Conservation (phyloP, 257 asterid species). For the Catharanthus roseus region DNA sequence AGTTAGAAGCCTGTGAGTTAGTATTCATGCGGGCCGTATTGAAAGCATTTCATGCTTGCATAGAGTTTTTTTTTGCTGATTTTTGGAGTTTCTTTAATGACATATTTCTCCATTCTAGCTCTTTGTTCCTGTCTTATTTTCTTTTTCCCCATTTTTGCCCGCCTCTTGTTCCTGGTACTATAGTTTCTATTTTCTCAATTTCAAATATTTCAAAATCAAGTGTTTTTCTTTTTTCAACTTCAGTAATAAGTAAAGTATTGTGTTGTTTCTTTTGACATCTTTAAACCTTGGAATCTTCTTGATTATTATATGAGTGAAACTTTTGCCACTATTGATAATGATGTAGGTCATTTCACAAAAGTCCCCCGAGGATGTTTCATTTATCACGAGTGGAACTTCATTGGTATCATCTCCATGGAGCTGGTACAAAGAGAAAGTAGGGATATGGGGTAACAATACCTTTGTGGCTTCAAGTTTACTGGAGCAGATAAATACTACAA, state of each 20-base stretch:
- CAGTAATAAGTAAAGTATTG: conserved; percentile 7
- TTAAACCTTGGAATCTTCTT: not conserved
- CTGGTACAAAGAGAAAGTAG: conserved; percentile 62
- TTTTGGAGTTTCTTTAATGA: no score
- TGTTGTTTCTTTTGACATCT: no score
- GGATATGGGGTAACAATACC: conserved; percentile 43
- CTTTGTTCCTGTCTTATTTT: no score
- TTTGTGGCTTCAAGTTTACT: conserved; percentile 41
- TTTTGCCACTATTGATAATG: conserved; percentile 15
- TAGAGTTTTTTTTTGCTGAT: no score
- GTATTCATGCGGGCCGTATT: no score
- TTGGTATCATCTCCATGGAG: conserved; percentile 51
- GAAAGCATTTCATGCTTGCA: no score
- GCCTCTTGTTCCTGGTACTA: no score
- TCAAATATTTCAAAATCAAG: not conserved
- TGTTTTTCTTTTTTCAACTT: not conserved
- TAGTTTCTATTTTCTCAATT: not conserved
- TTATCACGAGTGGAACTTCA: conserved; percentile 28
- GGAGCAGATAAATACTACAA: conserved; percentile 85
- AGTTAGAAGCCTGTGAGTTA: no score
- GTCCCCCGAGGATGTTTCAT: conserved; percentile 27
- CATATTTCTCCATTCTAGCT: no score
- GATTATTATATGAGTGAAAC: not conserved
- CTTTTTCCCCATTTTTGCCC: no score
- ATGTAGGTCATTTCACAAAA: conserved; percentile 50